Evolutionary conservation across 305 asterid species (phyloP).

Genomic region (Fraxinus ornus): DNA sequence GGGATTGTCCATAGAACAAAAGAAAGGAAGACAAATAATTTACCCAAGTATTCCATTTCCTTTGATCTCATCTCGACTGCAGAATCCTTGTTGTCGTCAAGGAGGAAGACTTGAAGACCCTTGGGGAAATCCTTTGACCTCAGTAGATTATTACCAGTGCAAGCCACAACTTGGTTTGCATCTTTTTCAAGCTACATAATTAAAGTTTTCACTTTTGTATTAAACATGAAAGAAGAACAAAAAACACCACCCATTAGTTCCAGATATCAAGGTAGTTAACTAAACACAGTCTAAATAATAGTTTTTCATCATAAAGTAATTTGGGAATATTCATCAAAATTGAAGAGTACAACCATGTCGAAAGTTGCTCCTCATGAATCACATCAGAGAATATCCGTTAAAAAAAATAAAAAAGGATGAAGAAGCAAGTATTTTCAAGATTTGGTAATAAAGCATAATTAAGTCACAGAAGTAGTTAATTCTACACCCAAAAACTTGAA

Average conservation of each 20-base stretch:
- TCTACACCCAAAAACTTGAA: neutral
- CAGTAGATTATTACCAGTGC: constrained; percentile 42
- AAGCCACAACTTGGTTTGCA: constrained; percentile 51
- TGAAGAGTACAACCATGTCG: too few relatives aligned
- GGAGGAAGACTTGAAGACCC: constrained; percentile 52
- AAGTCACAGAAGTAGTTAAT: neutral
- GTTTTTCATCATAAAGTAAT: too few relatives aligned
- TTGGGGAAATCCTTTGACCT: constrained; percentile 52
- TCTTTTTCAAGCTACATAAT: constrained; percentile 25
- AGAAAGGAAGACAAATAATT: neutral
- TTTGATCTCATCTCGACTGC: constrained; percentile 39
- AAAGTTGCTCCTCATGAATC: too few relatives aligned
- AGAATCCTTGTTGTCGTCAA: constrained; percentile 32
- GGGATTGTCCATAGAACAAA: neutral
- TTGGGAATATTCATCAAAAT: too few relatives aligned
- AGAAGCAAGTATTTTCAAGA: neutral
- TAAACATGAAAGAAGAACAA: neutral
- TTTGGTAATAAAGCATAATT: neutral
- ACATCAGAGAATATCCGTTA: too few relatives aligned
- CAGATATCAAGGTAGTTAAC: too few relatives aligned
- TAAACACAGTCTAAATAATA: too few relatives aligned
- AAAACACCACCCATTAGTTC: too few relatives aligned
- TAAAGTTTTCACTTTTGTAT: neutral
- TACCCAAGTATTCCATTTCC: constrained; percentile 44
- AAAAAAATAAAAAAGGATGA: too few relatives aligned